Evolutionary conservation across 805 yeast species (phyloP).

Genomic region (Teunomyces panamensis): DNA sequence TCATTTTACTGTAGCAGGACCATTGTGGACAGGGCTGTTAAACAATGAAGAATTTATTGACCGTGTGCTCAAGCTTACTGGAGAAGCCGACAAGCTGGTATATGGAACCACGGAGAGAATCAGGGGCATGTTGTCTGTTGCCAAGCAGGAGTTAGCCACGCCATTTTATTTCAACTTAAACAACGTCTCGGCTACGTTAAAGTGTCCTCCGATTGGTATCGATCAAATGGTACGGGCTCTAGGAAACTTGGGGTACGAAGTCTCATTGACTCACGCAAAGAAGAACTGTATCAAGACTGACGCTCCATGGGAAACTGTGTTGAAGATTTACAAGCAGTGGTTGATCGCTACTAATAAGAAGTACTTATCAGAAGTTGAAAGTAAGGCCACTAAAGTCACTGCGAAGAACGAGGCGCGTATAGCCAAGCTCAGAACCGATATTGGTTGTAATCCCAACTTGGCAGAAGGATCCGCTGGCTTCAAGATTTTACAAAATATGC

Average conservation of each 20-base stretch:
- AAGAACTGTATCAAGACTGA: constrained; percentile 84
- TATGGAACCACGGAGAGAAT: constrained; percentile 84
- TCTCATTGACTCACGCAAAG: constrained; percentile 85
- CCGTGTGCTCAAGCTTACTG: constrained; percentile 56
- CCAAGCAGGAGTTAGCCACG: constrained; percentile 58
- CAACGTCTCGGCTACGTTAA: constrained; percentile 68
- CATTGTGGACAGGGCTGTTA: constrained; percentile 80
- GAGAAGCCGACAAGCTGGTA: constrained; percentile 46
- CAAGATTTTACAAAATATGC: constrained; percentile 48
- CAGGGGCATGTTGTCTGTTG: constrained; percentile 89
- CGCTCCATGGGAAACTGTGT: constrained; percentile 79
- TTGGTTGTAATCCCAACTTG: constrained; percentile 43
- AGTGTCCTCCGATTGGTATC: constrained; percentile 81
- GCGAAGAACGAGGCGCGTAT: constrained; percentile 12
- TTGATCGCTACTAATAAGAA: constrained; percentile 28
- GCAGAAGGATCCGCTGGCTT: constrained; percentile 46
- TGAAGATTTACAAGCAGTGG: constrained; percentile 73
- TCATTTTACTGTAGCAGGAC: constrained; percentile 82
- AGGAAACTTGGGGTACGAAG: constrained; percentile 78
- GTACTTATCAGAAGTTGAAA: constrained; percentile 18
- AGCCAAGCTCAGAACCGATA: constrained; percentile 22
- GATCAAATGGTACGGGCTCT: constrained; percentile 71
- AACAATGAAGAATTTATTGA: constrained; percentile 70
- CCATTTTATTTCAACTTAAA: constrained; percentile 87
- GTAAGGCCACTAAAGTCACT: constrained; percentile 11